Evolutionary conservation across 1,139 yeast species (phyloP).

Genomic region (Suhomyces terraborum): DNA sequence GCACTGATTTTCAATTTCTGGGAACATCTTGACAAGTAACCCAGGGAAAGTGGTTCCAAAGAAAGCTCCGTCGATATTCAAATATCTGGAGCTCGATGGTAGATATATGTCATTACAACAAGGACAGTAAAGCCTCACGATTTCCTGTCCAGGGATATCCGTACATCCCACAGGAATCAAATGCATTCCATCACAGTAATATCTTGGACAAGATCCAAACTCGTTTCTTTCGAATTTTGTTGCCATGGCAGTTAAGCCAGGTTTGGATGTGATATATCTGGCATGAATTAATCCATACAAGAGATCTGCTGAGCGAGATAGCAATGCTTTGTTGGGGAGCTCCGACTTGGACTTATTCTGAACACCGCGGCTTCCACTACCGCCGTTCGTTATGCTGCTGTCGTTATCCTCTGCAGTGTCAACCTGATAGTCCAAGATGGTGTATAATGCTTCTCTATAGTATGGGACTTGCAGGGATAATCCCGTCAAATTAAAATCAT

Average conservation of each 20-base stretch:
- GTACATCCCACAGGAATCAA: slow-evolving; percentile 89
- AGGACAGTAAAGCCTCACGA: slow-evolving; percentile 91
- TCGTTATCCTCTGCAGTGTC: slow-evolving; percentile 64
- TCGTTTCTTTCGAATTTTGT: slow-evolving; percentile 86
- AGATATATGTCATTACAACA: slow-evolving; percentile 89
- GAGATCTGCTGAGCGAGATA: slow-evolving; percentile 89
- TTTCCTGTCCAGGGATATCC: slow-evolving; percentile 88
- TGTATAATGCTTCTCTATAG: slow-evolving; percentile 88
- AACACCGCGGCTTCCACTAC: slow-evolving; percentile 10
- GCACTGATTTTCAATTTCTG: slow-evolving; percentile 66
- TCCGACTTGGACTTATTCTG: slow-evolving; percentile 31
- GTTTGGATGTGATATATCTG: slow-evolving; percentile 82
- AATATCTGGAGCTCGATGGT: slow-evolving; percentile 81
- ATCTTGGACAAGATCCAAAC: slow-evolving; percentile 92
- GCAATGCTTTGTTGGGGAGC: slow-evolving; percentile 68
- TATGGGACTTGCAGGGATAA: slow-evolving; percentile 82
- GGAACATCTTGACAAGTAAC: slow-evolving; percentile 82
- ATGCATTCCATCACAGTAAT: slow-evolving; percentile 88
- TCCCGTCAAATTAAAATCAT: slow-evolving; percentile 94
- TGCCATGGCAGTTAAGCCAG: slow-evolving; percentile 94
- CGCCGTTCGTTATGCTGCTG: slow-evolving; percentile 15
- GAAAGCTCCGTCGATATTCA: slow-evolving; percentile 92
- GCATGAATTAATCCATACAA: slow-evolving; percentile 95
- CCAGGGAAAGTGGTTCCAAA: slow-evolving; percentile 97
- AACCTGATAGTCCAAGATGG: slow-evolving; percentile 75